Base-by-base conservation (phyloP, 2,329 filamentous ascomycete genomes). In the Pestalotiopsis sp. region DNA sequence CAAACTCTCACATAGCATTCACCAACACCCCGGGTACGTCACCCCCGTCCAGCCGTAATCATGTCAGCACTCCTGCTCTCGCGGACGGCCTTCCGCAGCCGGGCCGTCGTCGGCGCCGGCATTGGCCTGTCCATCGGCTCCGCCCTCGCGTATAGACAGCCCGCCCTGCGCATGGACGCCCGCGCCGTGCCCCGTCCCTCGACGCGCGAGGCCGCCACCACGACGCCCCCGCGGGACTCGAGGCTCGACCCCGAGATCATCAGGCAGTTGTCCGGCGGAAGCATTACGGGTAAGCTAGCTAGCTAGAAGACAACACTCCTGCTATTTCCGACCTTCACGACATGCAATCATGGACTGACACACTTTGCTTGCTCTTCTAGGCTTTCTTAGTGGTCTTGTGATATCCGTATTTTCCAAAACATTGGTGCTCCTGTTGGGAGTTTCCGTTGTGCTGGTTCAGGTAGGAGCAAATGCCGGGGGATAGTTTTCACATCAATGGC, bases 401-500 rank as follows among this genome's bases (percentile, higher is more conserved):
- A 85, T 94, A 31, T 89, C 90, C 69, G 82, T 91, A 17, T 93
- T 95, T 78, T 93, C 91, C 9, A 89, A 88, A 76, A 88, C 91
- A 1, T 81, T 95, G 62, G 90, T 91, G 1, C 75, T 94, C 17
- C 77, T 95, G 23, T 81, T 92, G 23, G 92, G 92, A 0, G 75
- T 93, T 13, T 79, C 90, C 11, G 86, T 93, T 27, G 82, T 92
- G 14, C 83, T 87, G 38, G 75, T 92, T 17, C 89, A 93, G 81
- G 90, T 92, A 82, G 71, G 83, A 36, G 31, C 31, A 36, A 36
- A 36, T 36, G 31, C 31, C 31, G 31, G 31, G 27, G 31, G 31
- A 36, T 36, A 7, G 20, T 23, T 7, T 36, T 7, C 31, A 36
- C 14, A 68, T 9, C 23, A 59, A 41, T 68, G 69, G 66, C 68